These are phyloP conservation scores for Rhizophagus clarus DNA, from an alignment of 192 early-diverging fungal genomes.

Conservation along the genomic window DNA sequence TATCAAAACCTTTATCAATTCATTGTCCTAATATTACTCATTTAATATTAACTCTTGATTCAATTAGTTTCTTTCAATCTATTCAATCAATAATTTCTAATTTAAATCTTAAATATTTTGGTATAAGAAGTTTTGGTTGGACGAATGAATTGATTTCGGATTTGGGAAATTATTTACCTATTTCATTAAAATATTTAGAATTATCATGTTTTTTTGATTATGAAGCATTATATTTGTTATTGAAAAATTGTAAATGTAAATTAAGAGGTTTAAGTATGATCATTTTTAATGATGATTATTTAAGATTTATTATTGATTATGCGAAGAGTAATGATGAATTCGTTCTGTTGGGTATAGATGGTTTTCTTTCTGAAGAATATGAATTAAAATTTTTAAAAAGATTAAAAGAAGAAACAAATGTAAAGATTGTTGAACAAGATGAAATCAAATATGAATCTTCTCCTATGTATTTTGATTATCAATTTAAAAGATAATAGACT, in stretches of 20 bases:
- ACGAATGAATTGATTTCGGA: neutral
- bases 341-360: neutral
- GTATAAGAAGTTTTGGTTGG: neutral
- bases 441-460: neutral
- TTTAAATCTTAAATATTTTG: neutral
- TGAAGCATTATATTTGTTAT: neutral
- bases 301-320: neutral
- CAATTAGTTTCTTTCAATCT: neutral
- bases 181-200: neutral
- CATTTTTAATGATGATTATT: neutral
- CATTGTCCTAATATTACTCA: neutral
- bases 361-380: neutral
- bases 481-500: too few species aligned
- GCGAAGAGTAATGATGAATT: neutral
- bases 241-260: neutral
- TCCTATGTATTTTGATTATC: neutral
- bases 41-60: neutral
- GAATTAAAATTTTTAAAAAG: neutral
- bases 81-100: neutral
- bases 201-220: neutral
- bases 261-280: neutral
- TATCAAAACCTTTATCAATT: neutral
- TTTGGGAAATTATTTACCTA: neutral
- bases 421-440: neutral
- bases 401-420: neutral